Conservation (phyloP, 805 yeast genomes). For the Phaffomyces opuntiae region DNA sequence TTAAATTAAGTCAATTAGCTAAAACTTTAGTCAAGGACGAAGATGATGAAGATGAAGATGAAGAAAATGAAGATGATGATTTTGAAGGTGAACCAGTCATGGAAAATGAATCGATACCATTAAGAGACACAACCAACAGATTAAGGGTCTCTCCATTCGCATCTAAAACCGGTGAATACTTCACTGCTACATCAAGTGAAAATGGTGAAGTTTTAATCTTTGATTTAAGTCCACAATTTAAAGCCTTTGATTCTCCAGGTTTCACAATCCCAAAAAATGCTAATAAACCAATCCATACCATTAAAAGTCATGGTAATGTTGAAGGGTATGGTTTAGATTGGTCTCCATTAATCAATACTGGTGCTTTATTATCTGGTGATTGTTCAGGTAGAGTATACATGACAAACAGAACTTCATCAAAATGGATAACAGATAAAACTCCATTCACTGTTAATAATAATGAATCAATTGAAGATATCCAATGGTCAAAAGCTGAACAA, state of each 20-base stretch:
- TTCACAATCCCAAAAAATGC: conserved; percentile 67
- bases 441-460: conserved; percentile 60
- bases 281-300: conserved; percentile 76
- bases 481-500: conserved; percentile 88
- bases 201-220: conserved; percentile 83
- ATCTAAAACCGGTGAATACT: conserved; percentile 63
- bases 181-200: conserved; percentile 85
- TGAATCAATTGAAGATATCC: conserved; percentile 89
- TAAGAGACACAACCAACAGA: conserved; percentile 82
- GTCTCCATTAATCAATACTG: conserved; percentile 80
- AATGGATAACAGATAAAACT: conserved; percentile 81
- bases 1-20: conserved; percentile 74
- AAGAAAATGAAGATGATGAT: conserved; percentile 67
- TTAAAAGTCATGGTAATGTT: conserved; percentile 83
- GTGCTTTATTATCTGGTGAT: conserved; percentile 85
- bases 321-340: conserved; percentile 98
- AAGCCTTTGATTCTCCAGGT: conserved; percentile 87
- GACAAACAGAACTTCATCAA: conserved; percentile 68
- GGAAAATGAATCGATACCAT: conserved; percentile 75
- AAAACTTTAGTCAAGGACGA: conserved; percentile 86
- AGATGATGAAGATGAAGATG: conserved; percentile 67
- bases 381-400: conserved; percentile 74
- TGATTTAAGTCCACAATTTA: conserved; percentile 73
- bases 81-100: conserved; percentile 75
- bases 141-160: conserved; percentile 79